A percentile compares a stretch with the other conserved stretches of the same genome.
Evolutionary conservation across 345 rosid species (phyloP).

Genomic region (Heritiera littoralis): DNA sequence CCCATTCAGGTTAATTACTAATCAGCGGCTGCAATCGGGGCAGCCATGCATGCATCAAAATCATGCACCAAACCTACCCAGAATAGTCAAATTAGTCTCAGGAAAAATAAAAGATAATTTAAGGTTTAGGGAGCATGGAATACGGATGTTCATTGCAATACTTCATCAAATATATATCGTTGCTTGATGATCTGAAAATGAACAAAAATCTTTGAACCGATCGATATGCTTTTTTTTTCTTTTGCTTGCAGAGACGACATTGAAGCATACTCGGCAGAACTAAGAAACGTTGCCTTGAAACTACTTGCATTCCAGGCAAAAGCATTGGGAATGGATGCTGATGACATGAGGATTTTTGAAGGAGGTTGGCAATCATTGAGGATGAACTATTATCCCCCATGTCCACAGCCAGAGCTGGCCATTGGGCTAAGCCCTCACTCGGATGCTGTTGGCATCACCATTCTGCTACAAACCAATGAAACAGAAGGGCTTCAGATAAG

Average conservation of each 20-base stretch:
- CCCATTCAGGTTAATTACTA: background rate
- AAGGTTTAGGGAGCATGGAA: too few species aligned
- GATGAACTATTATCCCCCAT: constrained; percentile 37
- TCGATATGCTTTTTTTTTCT: background rate
- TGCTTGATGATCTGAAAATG: too few species aligned
- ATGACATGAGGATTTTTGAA: constrained; percentile 29
- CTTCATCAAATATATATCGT: too few species aligned
- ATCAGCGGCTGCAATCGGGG: too few species aligned
- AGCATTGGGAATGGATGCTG: constrained; percentile 19
- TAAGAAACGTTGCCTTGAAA: constrained; percentile 18
- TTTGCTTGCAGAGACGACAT: constrained; percentile 25
- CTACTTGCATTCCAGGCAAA: constrained; percentile 24
- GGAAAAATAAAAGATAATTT: too few species aligned
- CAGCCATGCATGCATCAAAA: too few species aligned
- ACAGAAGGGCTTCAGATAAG: constrained; percentile 32
- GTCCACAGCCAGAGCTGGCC: constrained; percentile 32
- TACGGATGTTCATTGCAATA: too few species aligned
- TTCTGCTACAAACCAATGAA: constrained; percentile 29
- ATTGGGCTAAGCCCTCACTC: constrained; percentile 39
- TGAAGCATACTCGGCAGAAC: constrained; percentile 20
- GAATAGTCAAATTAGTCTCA: too few species aligned
- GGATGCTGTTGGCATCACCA: constrained; percentile 28
- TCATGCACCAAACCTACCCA: too few species aligned
- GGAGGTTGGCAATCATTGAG: constrained; percentile 26
- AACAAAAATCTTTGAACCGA: too few species aligned